Percentiles rank a stretch among this genome's conserved stretches.
phyloP scores from a whole-genome alignment of 2,329 filamentous ascomycete species.

The Periconia macrospinosa region DNA sequence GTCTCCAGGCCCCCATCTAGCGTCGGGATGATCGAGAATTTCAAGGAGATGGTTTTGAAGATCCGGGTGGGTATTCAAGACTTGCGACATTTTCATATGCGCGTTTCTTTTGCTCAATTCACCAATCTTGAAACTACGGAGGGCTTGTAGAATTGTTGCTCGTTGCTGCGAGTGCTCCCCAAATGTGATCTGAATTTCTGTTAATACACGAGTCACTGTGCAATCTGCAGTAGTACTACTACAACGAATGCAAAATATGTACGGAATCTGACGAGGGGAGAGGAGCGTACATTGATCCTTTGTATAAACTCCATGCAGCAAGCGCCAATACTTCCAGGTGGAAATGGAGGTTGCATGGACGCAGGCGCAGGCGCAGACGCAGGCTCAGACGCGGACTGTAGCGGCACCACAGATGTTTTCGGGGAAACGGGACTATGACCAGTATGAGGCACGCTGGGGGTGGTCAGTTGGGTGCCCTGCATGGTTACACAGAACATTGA shows the following conservation, averaged over 20 bases:
- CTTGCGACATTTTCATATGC: conserved; percentile 17
- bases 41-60: conserved; percentile 25
- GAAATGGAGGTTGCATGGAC: conserved; percentile 1
- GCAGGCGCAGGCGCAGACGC: background rate
- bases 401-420: background rate
- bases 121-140: conserved; percentile 19
- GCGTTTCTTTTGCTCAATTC: conserved; percentile 25
- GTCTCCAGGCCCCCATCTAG: conserved; percentile 22
- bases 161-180: conserved; percentile 24
- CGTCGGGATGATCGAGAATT: conserved; percentile 26
- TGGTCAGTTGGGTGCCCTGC: background rate
- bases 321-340: conserved; percentile 3
- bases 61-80: conserved; percentile 19
- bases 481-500: background rate
- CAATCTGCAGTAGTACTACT: too few species aligned
- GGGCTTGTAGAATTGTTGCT: conserved; percentile 15
- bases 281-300: conserved; percentile 19
- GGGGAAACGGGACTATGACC: background rate
- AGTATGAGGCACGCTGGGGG: background rate
- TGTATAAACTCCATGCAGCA: conserved; percentile 17
- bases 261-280: background rate
- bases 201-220: background rate
- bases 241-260: background rate
- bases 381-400: background rate
- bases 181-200: conserved; percentile 11